Evolutionary conservation across 306 rosid species (phyloP).

Genomic region (Erythrophleum fordii): DNA sequence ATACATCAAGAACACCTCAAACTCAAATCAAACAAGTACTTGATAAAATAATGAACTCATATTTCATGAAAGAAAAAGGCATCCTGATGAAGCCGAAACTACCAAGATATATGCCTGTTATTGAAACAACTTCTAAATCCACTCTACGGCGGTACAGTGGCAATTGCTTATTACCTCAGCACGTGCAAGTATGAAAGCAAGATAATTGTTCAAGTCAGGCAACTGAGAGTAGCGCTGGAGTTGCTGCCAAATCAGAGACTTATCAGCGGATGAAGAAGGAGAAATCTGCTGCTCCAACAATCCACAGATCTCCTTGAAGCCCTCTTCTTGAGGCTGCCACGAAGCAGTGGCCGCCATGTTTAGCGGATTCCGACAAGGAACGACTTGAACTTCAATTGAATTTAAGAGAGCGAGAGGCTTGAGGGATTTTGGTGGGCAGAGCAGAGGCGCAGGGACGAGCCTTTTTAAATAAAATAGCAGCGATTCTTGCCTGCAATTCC

Average conservation of each 20-base stretch:
- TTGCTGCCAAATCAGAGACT: slow-evolving; percentile 98
- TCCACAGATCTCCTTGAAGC: slow-evolving; percentile 92
- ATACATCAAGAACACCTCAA: too few species aligned
- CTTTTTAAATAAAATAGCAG: slow-evolving; percentile 1
- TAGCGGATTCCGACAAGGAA: slow-evolving; percentile 28
- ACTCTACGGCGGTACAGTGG: background rate
- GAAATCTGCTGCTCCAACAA: slow-evolving; percentile 97
- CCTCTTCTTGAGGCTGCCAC: slow-evolving; percentile 96
- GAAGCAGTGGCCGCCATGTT: slow-evolving; percentile 69
- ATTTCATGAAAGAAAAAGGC: background rate
- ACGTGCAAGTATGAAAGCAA: slow-evolving; percentile 85
- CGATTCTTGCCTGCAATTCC: background rate
- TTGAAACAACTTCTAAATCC: slow-evolving; percentile 13
- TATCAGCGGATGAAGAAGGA: slow-evolving; percentile 79
- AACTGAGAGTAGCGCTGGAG: slow-evolving; percentile 87
- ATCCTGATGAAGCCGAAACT: background rate
- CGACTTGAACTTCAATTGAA: background rate
- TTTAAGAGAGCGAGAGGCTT: background rate
- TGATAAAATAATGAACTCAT: background rate
- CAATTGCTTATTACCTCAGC: slow-evolving; percentile 63
- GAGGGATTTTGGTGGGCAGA: slow-evolving; percentile 30
- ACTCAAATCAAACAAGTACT: background rate
- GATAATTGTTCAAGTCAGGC: slow-evolving; percentile 96
- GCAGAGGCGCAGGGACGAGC: background rate
- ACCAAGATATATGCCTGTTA: background rate